Base-by-base conservation (phyloP, 257 asterid species). In the Solanum clarkiae region DNA sequence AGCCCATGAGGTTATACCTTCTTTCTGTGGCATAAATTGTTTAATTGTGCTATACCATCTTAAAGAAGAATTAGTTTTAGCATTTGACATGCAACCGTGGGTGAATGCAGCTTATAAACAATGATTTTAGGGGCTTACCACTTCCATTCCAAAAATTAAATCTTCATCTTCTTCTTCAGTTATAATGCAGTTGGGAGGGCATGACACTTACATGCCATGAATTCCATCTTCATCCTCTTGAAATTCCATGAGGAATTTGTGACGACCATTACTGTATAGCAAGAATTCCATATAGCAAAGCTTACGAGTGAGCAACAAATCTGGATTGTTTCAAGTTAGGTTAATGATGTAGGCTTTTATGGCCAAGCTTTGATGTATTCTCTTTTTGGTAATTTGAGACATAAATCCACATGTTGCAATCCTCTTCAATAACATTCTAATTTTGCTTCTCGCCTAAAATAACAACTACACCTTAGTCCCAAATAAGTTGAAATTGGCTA, bases 1-100 rank as follows among this genome's bases (percentile, higher is more conserved):
- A 54, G 66, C 90, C 81, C 89, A 68, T 84, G 94, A 94, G 99
- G 98, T 94, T 84, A 87, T 83, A 29, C 77, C 65, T 57, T 44
- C 75, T 53, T 22, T 70, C 59, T 83, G 16, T 45, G 14, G 56
- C 40, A 56, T n/a, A 18, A 66, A 56, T 42, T 75, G 42, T 24
- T 85, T 66, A 71, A 71, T 29, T 8, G 13, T 70, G 77, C 80
- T 18, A 63, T 54, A 84, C 44, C 24, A 29, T 81, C 86, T 32
- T 32, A 32, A 32, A 32, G 36, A 32, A 32, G 82, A 77, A 16
- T 51, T 51, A 26, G 22, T 77, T 26, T 75, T 77, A 79, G 62
- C 83, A 49, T 77, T 26, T 77, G 63, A n/a, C 13, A 17, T 45
- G 57, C 81, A 44, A 45, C 57, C 57, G 13, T 45, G n/a, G 40